phyloP scores from a whole-genome alignment of 2,329 filamentous ascomycete genomes.

The Ophiocordyceps camponoti-saundersi region DNA sequence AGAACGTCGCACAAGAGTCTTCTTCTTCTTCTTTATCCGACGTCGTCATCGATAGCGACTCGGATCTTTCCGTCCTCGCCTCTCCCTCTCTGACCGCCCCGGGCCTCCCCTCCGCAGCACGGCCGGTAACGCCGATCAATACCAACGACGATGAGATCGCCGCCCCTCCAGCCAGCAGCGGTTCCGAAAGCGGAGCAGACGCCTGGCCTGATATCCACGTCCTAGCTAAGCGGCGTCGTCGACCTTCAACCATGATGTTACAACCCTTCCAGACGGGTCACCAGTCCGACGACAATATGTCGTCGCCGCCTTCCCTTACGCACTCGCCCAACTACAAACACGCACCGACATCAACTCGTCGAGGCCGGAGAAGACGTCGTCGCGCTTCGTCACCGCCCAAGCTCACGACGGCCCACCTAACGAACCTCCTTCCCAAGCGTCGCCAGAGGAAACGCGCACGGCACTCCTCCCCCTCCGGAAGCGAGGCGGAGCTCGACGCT shows the following conservation, averaged over 20 bases:
- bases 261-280: conserved; percentile 18
- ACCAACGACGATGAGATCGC: conserved; percentile 29
- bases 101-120: conserved; percentile 5
- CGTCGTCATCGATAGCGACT: conserved; percentile 15
- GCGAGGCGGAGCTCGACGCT: conserved; percentile 29
- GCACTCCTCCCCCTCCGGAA: conserved; percentile 22
- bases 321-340: conserved; percentile 42
- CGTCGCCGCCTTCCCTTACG: conserved; percentile 48
- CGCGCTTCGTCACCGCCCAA: conserved; percentile 19
- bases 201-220: conserved; percentile 35
- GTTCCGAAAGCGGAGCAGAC: conserved; percentile 24
- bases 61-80: conserved; percentile 18
- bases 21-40: conserved; percentile 9
- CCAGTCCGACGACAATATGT: conserved; percentile 29
- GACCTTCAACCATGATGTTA: conserved; percentile 14
- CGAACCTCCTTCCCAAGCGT: conserved; percentile 35
- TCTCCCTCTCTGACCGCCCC: conserved; percentile 17
- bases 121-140: conserved; percentile 25
- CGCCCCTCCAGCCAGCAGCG: conserved; percentile 39
- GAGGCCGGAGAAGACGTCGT: conserved; percentile 6
- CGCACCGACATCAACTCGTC: conserved; percentile 5
- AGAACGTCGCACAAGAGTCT: conserved; percentile 15
- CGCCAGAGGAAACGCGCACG: conserved; percentile 20
- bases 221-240: conserved; percentile 28
- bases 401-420: conserved; percentile 36